These are phyloP conservation scores for Tylopilus orsonianus DNA, from an alignment of 1,284 basidiomycete species.

Conservation along the genomic window DNA sequence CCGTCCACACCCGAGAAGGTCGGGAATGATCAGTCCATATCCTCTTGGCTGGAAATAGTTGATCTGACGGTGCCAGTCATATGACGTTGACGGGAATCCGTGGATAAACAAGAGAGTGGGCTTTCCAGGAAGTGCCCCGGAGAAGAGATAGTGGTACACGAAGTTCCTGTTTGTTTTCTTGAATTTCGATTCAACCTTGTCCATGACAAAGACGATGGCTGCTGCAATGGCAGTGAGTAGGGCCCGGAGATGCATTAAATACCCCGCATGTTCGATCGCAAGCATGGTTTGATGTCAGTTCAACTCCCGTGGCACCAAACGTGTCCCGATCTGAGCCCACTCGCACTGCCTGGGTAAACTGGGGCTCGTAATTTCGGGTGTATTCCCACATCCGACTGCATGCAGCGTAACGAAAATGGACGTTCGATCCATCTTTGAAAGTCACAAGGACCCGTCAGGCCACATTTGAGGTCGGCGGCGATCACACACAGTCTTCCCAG, in stretches of 20 bases:
- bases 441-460: neutral
- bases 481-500: neutral
- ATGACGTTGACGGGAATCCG: slow-evolving; percentile 45
- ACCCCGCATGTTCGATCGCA: slow-evolving; percentile 12
- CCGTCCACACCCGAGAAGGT: slow-evolving; percentile 49
- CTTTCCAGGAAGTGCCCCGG: slow-evolving; percentile 25
- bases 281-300: slow-evolving; percentile 16
- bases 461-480: slow-evolving; percentile 1
- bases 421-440: slow-evolving; percentile 6
- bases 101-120: slow-evolving; percentile 46
- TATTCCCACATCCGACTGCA: slow-evolving; percentile 6
- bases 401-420: neutral
- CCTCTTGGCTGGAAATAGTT: slow-evolving; percentile 43
- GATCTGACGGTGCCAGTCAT: slow-evolving; percentile 47
- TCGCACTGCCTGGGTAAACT: slow-evolving; percentile 13
- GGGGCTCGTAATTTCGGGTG: slow-evolving; percentile 1
- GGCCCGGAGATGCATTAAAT: slow-evolving; percentile 13
- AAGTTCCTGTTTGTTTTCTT: slow-evolving; percentile 29
- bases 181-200: slow-evolving; percentile 25
- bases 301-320: slow-evolving; percentile 17
- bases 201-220: slow-evolving; percentile 22
- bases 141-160: slow-evolving; percentile 34
- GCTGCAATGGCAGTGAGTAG: neutral
- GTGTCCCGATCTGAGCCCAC: slow-evolving; percentile 20
- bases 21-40: slow-evolving; percentile 48